Conservation (phyloP, 345 rosid species). For the Brassica juncea region DNA sequence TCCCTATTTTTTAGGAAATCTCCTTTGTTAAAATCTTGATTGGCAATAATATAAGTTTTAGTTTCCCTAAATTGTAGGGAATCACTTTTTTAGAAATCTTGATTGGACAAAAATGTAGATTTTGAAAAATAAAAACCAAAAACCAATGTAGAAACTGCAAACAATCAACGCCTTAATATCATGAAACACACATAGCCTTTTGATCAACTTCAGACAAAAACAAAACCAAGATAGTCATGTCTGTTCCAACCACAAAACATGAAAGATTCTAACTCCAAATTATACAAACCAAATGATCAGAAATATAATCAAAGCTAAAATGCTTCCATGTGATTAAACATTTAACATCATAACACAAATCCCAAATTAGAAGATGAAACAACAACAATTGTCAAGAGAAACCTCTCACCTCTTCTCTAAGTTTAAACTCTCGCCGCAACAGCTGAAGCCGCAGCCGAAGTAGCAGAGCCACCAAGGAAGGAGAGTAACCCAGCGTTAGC, state of each 20-base stretch:
- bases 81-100: too few relatives aligned
- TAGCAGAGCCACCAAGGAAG: constrained; percentile 70
- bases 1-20: too few relatives aligned
- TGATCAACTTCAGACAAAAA: neutral
- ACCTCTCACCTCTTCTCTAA: neutral
- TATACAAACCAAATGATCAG: neutral
- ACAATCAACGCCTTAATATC: too few relatives aligned
- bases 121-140: too few relatives aligned
- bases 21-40: too few relatives aligned
- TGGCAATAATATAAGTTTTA: too few relatives aligned
- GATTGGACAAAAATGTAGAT: too few relatives aligned
- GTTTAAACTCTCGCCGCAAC: constrained; percentile 47
- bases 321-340: neutral
- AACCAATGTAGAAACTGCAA: too few relatives aligned
- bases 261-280: constrained; percentile 1
- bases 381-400: neutral
- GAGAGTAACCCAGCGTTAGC: constrained; percentile 62
- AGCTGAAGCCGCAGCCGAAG: constrained; percentile 52
- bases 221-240: neutral
- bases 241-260: neutral
- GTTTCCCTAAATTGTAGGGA: too few relatives aligned
- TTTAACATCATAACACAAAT: neutral
- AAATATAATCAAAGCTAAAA: neutral
- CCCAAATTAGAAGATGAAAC: neutral
- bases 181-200: too few relatives aligned